These are phyloP conservation scores for Pyrenochaeta sp. DNA, from an alignment of 2,329 filamentous ascomycete genomes.

Conservation along the genomic window DNA sequence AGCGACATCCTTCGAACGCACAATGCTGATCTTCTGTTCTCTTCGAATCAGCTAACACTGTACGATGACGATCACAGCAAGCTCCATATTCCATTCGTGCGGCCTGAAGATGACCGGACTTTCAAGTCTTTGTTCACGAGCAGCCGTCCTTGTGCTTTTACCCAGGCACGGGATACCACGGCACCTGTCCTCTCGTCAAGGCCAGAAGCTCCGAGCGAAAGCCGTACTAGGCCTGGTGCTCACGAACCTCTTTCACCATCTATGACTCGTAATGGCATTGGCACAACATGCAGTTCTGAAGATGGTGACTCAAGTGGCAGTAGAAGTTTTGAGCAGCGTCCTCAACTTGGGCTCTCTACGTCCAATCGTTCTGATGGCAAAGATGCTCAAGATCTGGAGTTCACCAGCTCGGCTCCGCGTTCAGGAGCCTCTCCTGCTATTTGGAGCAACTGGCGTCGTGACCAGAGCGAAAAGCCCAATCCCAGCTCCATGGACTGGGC, in stretches of 20 bases:
- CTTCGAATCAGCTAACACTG: constrained; percentile 86
- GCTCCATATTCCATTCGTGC: constrained; percentile 87
- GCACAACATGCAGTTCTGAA: constrained; percentile 32
- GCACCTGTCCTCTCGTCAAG: constrained; percentile 11
- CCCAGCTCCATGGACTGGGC: constrained; percentile 59
- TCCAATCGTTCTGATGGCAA: constrained; percentile 29
- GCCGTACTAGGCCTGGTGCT: neutral
- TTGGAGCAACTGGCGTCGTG: constrained; percentile 60
- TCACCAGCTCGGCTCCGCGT: constrained; percentile 29
- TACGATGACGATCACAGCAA: constrained; percentile 88
- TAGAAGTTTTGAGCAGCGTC: constrained; percentile 43
- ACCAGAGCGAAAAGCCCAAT: constrained; percentile 45
- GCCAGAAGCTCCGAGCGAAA: constrained; percentile 3
- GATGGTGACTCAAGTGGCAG: constrained; percentile 38
- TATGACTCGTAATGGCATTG: constrained; percentile 22
- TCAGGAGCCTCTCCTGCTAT: constrained; percentile 53
- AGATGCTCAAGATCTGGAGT: constrained; percentile 28
- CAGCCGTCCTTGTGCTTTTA: constrained; percentile 28
- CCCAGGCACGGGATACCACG: constrained; percentile 6
- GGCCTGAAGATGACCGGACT: constrained; percentile 83
- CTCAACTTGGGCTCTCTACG: constrained; percentile 26
- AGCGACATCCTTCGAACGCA: constrained; percentile 87
- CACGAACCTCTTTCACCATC: constrained; percentile 9
- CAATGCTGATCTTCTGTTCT: constrained; percentile 90
- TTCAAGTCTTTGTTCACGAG: constrained; percentile 81